Conservation (phyloP, 2,329 filamentous ascomycete species). For the Epichloe glyceriae region DNA sequence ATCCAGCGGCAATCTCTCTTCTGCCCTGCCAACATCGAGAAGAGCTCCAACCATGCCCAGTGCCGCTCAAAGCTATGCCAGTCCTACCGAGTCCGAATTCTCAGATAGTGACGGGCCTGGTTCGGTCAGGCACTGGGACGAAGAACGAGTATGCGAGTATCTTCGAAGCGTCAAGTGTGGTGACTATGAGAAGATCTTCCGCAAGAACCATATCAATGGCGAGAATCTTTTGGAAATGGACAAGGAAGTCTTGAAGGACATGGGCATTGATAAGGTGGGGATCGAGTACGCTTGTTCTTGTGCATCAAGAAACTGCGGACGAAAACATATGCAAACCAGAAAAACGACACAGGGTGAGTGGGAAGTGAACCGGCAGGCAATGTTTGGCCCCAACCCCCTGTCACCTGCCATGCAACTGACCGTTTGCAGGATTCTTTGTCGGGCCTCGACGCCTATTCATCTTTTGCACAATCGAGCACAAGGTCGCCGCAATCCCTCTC, state of each 20-base stretch:
- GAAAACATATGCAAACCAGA: conserved; percentile 62
- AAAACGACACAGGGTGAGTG: conserved; percentile 73
- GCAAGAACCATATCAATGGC: conserved; percentile 92
- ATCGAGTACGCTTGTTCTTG: conserved; percentile 81
- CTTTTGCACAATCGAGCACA: conserved; percentile 18
- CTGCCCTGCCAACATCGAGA: conserved; percentile 37
- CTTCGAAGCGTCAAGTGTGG: conserved; percentile 81
- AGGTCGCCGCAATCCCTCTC: conserved; percentile 40
- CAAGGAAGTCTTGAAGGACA: conserved; percentile 89
- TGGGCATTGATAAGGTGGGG: conserved; percentile 96
- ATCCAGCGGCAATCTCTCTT: conserved; percentile 31
- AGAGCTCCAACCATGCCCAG: conserved; percentile 36
- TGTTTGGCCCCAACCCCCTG: neutral
- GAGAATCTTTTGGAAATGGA: conserved; percentile 96
- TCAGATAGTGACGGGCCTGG: conserved; percentile 69
- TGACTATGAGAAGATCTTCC: conserved; percentile 83
- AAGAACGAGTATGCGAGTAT: conserved; percentile 85
- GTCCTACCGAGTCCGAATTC: conserved; percentile 87
- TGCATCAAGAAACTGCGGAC: conserved; percentile 74
- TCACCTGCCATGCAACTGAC: conserved; percentile 2
- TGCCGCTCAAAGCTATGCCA: conserved; percentile 50
- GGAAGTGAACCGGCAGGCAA: conserved; percentile 1
- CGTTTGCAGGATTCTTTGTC: conserved; percentile 63
- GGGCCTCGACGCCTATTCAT: conserved; percentile 53
- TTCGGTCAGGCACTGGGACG: conserved; percentile 75